phyloP scores from a whole-genome alignment of 2,329 filamentous ascomycete species.

The Coleophoma eucalyptorum region DNA sequence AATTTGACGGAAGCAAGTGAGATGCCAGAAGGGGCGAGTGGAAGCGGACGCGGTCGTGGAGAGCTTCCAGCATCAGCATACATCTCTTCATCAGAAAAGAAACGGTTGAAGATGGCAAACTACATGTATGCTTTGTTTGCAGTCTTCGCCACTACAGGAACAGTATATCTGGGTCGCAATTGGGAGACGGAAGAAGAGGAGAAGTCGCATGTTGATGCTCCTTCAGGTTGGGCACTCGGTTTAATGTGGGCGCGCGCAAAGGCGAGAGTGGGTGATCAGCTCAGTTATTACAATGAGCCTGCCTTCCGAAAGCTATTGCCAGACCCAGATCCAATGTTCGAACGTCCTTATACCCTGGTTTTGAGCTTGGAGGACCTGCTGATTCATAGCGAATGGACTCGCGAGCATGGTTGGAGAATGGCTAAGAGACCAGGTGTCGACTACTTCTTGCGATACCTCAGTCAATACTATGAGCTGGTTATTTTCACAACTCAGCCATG shows the following conservation, averaged over 20 bases:
- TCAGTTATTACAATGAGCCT: slow-evolving; percentile 94
- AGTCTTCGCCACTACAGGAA: slow-evolving; percentile 44
- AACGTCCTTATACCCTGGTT: slow-evolving; percentile 87
- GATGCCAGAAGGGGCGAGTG: slow-evolving; percentile 34
- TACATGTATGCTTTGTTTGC: slow-evolving; percentile 64
- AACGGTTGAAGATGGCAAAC: slow-evolving; percentile 72
- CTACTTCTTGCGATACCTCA: slow-evolving; percentile 95
- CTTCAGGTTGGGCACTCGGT: slow-evolving; percentile 72
- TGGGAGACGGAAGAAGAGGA: slow-evolving; percentile 78
- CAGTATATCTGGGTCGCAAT: slow-evolving; percentile 76
- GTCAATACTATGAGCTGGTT: slow-evolving; percentile 96
- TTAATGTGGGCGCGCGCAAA: slow-evolving; percentile 79
- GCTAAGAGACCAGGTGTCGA: slow-evolving; percentile 94
- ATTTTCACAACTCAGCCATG: slow-evolving; percentile 89
- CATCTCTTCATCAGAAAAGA: slow-evolving; percentile 84
- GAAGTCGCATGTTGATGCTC: slow-evolving; percentile 62
- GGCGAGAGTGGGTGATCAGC: slow-evolving; percentile 69
- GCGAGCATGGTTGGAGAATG: slow-evolving; percentile 91
- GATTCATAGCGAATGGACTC: slow-evolving; percentile 90
- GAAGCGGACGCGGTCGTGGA: slow-evolving; percentile 51
- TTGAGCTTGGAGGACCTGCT: slow-evolving; percentile 91
- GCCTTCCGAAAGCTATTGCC: slow-evolving; percentile 91
- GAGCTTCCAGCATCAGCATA: slow-evolving; percentile 78
- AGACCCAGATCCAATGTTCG: slow-evolving; percentile 72
- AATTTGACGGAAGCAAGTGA: slow-evolving; percentile 47